Evolutionary conservation across 176 grass and related monocot genomes (phyloP), one percentile per base, ranked within the genome.

Genomic region (Cymbopogon citratus): DNA sequence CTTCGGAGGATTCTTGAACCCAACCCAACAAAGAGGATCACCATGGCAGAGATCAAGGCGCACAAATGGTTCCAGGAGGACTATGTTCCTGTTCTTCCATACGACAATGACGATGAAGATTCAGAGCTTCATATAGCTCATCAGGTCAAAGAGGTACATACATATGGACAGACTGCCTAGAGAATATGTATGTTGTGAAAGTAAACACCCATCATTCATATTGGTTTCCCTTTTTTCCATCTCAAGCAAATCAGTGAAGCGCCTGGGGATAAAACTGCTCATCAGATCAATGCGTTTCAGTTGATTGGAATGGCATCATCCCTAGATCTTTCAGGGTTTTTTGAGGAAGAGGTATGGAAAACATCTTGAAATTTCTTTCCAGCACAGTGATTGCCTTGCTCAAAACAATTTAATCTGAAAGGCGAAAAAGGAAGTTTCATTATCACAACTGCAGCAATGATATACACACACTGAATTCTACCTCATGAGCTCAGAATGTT

Each of bases 271-370:
- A 88, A 84, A 54, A 76, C 26, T 24, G 66, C 64, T 54, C 52
- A 86, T 45, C 86, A 92, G 48, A 93, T 98, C 67, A 98, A 95
- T 33, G 92, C 95, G 57, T 98, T 98, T 88, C 81, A 95, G 81
- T 78, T 98, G 76, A 98, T 98, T 59, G 92, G 95, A 66, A 98
- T 98, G 95, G 79, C 95, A 65, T 90, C 92, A 24, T 89, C 88
- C 46, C 95, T 98, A 19, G 95, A 98, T 71, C 92, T 98, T 79
- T 98, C 92, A 23, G 87, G 95, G 0, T 83, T 98, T 65, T 98
- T 95, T 10, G 95, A 98, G 80, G 86, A 98, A 86, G 95, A 98
- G 95, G 95, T 98, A 66, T 31, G 69, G 21, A 49, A 11, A 59
- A 43, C 54, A 71, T 56, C 39, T 27, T 63, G 21, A 45, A 52